phyloP scores from a whole-genome alignment of 2,329 filamentous ascomycete genomes.

The Diaporthe citrichinensis region DNA sequence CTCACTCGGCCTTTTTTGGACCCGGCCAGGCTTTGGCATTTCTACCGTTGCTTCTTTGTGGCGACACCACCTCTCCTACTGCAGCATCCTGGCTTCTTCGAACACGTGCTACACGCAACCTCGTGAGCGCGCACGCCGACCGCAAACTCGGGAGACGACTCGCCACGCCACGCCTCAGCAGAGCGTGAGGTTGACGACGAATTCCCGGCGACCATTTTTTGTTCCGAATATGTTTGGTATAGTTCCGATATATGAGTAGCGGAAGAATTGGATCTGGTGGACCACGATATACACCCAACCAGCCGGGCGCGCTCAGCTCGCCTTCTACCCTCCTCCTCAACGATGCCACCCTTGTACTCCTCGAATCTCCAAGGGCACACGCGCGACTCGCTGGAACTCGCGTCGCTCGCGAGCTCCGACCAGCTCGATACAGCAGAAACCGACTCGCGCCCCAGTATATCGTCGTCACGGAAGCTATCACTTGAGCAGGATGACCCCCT shows the following conservation, averaged over 20 bases:
- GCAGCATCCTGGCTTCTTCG: neutral
- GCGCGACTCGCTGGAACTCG: conserved; percentile 96
- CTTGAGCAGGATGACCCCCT: conserved; percentile 89
- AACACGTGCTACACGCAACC: neutral
- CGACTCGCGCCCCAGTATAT: conserved; percentile 85
- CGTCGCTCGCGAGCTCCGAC: conserved; percentile 90
- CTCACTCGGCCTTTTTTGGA: neutral
- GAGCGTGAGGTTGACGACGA: conserved; percentile 1
- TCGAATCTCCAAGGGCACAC: conserved; percentile 62
- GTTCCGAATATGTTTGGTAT: conserved; percentile 39
- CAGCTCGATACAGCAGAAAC: conserved; percentile 73
- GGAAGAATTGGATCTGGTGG: conserved; percentile 34
- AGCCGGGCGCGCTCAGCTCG: conserved; percentile 35
- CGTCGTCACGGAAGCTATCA: conserved; percentile 92
- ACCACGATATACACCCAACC: neutral
- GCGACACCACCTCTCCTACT: neutral
- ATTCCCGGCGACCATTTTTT: neutral
- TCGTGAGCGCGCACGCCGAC: neutral
- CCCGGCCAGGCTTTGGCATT: neutral
- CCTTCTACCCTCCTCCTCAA: conserved; percentile 15
- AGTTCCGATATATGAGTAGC: conserved; percentile 9
- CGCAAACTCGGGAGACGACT: neutral
- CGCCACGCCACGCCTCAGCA: neutral
- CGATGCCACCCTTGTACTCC: conserved; percentile 59
- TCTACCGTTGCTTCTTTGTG: conserved; percentile 19